A percentile compares a stretch with the other conserved stretches of the same genome.
Conservation (phyloP, 257 asterid genomes). For the Plectranthus barbatus region DNA sequence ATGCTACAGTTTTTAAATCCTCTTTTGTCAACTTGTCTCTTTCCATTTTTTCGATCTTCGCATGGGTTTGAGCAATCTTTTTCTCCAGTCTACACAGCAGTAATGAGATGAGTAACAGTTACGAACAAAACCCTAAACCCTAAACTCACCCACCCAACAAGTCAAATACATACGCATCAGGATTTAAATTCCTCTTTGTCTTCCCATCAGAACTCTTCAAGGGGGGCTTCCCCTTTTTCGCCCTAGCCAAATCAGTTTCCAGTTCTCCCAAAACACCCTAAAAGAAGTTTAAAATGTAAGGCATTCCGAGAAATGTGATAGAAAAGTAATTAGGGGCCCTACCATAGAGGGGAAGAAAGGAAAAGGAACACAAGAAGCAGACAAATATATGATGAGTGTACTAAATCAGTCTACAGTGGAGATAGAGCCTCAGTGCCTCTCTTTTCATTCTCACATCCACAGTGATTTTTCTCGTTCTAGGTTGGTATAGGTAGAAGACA, state of each 20-base stretch:
- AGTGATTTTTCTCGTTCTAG: neutral
- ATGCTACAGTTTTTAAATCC: slow-evolving; percentile 78
- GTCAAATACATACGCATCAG: slow-evolving; percentile 60
- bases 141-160: neutral
- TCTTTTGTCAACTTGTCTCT: slow-evolving; percentile 76
- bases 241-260: slow-evolving; percentile 59
- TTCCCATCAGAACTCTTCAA: slow-evolving; percentile 71
- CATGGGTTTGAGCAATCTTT: slow-evolving; percentile 64
- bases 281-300: slow-evolving; percentile 4
- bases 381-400: neutral
- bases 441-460: neutral
- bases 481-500: neutral
- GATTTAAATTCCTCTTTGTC: slow-evolving; percentile 70
- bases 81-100: slow-evolving; percentile 58
- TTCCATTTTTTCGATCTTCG: slow-evolving; percentile 77
- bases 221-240: slow-evolving; percentile 85
- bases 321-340: no score
- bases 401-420: neutral
- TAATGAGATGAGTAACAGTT: slow-evolving; percentile 17
- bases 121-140: no score
- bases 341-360: neutral
- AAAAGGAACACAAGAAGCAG: neutral
- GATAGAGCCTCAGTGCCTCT: no score
- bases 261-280: slow-evolving; percentile 65
- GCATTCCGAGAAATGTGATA: neutral